These are phyloP conservation scores for Strigomonas culicis DNA, from an alignment of 208 protist species.

Conservation along the genomic window DNA sequence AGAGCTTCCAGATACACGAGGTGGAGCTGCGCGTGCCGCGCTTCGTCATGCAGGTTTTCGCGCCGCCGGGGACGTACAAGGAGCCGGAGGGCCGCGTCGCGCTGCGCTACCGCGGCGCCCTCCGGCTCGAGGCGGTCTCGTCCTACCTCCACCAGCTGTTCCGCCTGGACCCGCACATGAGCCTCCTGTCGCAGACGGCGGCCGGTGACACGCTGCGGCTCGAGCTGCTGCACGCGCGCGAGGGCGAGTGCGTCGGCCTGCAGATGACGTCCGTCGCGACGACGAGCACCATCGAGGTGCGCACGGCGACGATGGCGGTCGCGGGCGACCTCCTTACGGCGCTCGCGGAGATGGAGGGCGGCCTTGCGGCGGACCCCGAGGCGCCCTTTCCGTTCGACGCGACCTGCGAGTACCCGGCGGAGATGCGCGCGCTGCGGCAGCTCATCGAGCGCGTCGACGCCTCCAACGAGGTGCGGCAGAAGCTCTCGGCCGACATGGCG, in stretches of 20 bases:
- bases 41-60: conserved; percentile 79
- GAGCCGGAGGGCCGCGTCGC: conserved; percentile 33
- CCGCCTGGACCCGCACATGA: conserved; percentile 20
- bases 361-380: conserved; percentile 23
- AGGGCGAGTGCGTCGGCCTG: background rate
- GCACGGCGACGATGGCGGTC: conserved; percentile 73
- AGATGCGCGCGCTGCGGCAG: conserved; percentile 45
- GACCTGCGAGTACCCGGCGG: conserved; percentile 75
- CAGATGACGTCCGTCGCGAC: background rate
- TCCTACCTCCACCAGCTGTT: conserved; percentile 55
- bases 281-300: conserved; percentile 17
- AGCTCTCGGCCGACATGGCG: conserved; percentile 93
- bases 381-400: conserved; percentile 18
- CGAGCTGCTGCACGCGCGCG: conserved; percentile 4
- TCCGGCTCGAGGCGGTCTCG: conserved; percentile 32
- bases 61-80: conserved; percentile 8
- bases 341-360: conserved; percentile 44
- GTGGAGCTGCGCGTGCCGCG: conserved; percentile 63
- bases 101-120: conserved; percentile 42
- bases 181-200: conserved; percentile 36
- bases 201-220: conserved; percentile 5
- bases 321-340: conserved; percentile 86
- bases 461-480: conserved; percentile 79
- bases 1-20: conserved; percentile 85
- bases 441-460: conserved; percentile 82